Evolutionary conservation across 164 flowering plant species (phyloP).

Genomic region (Dillenia suffruticosa): DNA sequence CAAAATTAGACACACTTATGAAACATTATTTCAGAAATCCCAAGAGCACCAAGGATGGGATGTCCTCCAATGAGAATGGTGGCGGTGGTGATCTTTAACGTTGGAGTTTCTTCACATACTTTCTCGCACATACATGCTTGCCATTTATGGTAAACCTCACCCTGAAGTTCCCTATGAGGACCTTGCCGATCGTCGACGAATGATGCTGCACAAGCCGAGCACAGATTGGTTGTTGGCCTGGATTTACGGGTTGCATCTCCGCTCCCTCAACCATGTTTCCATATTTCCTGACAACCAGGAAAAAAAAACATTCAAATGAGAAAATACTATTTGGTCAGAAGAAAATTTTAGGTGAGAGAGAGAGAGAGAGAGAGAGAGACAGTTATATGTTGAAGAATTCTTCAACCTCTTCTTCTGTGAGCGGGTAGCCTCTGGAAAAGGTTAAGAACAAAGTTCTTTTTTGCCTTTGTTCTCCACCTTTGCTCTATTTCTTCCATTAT

Average conservation of each 20-base stretch:
- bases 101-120: conserved; percentile 27
- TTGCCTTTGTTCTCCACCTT: not conserved
- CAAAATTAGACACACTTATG: too few relatives aligned
- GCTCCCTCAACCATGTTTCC: conserved; percentile 44
- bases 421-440: conserved; percentile 56
- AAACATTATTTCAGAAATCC: too few relatives aligned
- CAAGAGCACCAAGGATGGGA: too few relatives aligned
- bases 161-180: conserved; percentile 22
- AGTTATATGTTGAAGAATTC: conserved; percentile 32
- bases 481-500: conserved; percentile 9
- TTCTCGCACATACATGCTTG: conserved; percentile 56
- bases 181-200: conserved; percentile 4
- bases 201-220: conserved; percentile 37
- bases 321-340: too few relatives aligned
- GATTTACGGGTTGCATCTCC: conserved; percentile 39
- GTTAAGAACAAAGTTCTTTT: conserved; percentile 55
- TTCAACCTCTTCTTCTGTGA: conserved; percentile 30
- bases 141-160: conserved; percentile 54
- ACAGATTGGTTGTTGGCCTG: conserved; percentile 31
- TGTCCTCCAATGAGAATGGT: too few relatives aligned
- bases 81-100: conserved; percentile 1
- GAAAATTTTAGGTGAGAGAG: too few relatives aligned
- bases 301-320: too few relatives aligned
- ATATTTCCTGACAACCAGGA: conserved; percentile 17
- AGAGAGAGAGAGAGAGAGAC: too few relatives aligned